These are phyloP conservation scores for Gymnopus androsaceus DNA, from an alignment of 1,284 basidiomycete species.

Conservation along the genomic window DNA sequence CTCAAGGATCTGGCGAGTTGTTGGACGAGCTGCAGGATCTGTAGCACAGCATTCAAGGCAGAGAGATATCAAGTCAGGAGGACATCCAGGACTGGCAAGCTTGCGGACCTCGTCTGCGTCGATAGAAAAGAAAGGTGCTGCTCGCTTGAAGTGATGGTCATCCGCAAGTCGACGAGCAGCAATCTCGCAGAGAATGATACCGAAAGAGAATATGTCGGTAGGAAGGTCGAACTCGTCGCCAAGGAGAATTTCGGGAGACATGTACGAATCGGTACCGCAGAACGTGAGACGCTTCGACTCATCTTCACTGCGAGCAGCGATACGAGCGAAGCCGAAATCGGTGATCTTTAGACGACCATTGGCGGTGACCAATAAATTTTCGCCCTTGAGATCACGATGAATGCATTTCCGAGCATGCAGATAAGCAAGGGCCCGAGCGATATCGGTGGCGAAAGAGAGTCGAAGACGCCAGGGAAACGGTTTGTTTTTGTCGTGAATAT, in stretches of 20 bases:
- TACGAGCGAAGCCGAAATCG: conserved; percentile 94
- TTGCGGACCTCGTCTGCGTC: conserved; percentile 75
- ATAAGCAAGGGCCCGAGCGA: conserved; percentile 93
- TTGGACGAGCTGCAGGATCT: conserved; percentile 74
- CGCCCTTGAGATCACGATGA: conserved; percentile 91
- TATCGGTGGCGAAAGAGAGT: conserved; percentile 92
- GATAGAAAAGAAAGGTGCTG: conserved; percentile 77
- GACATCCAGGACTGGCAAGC: conserved; percentile 77
- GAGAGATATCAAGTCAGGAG: conserved; percentile 75
- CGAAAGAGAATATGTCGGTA: conserved; percentile 93
- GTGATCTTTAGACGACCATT: conserved; percentile 96
- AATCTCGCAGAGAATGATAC: conserved; percentile 95
- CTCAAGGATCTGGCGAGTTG: conserved; percentile 75
- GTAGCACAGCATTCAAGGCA: conserved; percentile 77
- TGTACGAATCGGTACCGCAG: conserved; percentile 94
- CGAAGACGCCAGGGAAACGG: conserved; percentile 90
- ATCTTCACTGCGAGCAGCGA: conserved; percentile 88
- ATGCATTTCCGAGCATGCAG: conserved; percentile 91
- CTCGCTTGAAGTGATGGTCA: conserved; percentile 76
- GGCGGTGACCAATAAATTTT: conserved; percentile 92
- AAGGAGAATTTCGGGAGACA: conserved; percentile 92
- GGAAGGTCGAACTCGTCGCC: conserved; percentile 91
- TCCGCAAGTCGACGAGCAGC: conserved; percentile 84
- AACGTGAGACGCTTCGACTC: conserved; percentile 92
- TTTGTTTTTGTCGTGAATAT: conserved; percentile 78